phyloP scores from a whole-genome alignment of 2,329 filamentous ascomycete genomes.

The Elsinoe ampelina region DNA sequence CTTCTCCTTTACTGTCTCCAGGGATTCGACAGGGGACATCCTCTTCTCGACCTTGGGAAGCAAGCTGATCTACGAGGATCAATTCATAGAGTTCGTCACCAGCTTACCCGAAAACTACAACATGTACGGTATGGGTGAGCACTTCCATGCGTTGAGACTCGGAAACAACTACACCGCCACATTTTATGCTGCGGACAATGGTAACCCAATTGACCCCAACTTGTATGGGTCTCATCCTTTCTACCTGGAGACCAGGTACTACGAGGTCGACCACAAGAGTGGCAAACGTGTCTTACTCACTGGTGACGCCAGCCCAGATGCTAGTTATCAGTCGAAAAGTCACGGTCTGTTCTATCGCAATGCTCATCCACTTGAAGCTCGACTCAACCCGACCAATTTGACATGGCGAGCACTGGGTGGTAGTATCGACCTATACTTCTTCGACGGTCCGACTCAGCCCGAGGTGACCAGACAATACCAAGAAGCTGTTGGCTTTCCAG shows the following conservation, averaged over 20 bases:
- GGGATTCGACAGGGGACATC: slow-evolving; percentile 51
- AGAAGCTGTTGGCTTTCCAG: slow-evolving; percentile 58
- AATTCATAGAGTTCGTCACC: slow-evolving; percentile 66
- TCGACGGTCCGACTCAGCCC: slow-evolving; percentile 59
- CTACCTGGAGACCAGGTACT: slow-evolving; percentile 73
- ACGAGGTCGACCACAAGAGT: slow-evolving; percentile 42
- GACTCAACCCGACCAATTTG: slow-evolving; percentile 54
- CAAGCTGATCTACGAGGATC: slow-evolving; percentile 62
- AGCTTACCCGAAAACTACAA: slow-evolving; percentile 62
- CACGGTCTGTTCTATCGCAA: slow-evolving; percentile 65
- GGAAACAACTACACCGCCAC: slow-evolving; percentile 63
- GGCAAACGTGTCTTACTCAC: slow-evolving; percentile 44
- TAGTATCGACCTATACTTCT: slow-evolving; percentile 70
- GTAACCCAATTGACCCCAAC: slow-evolving; percentile 55
- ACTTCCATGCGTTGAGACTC: slow-evolving; percentile 61
- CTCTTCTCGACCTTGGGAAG: slow-evolving; percentile 58
- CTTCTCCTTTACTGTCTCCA: slow-evolving; percentile 49
- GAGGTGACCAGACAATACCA: slow-evolving; percentile 61
- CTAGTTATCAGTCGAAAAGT: slow-evolving; percentile 55
- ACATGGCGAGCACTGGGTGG: slow-evolving; percentile 70
- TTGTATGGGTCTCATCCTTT: slow-evolving; percentile 70
- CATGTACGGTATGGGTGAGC: slow-evolving; percentile 64
- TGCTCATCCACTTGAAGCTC: slow-evolving; percentile 63
- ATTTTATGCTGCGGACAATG: slow-evolving; percentile 58
- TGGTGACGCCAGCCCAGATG: slow-evolving; percentile 43